Base-by-base conservation (phyloP, 805 yeast species). In the Candida khao-thaluensis region DNA sequence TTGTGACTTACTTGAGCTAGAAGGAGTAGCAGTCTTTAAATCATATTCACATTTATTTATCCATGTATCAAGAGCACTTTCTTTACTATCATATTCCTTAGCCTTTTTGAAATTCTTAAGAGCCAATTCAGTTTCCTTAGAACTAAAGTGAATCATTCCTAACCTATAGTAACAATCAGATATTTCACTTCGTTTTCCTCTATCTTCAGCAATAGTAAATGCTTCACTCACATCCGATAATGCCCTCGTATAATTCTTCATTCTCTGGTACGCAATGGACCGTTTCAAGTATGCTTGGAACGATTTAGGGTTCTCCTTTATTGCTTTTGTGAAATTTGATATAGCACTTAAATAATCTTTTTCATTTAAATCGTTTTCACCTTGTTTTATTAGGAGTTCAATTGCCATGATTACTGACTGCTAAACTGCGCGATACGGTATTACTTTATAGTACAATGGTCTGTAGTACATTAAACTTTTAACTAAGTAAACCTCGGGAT, bases 31-130 rank as follows among this genome's bases (percentile, higher is more conserved):
- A 8, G 7, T 25, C 11, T 36, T 44, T 3, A 39, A 6, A 23
- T 34, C 42, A n/a, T 14, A 17, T 23, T 39, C 35, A 34, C 42
- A 34, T 18, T 74, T 71, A 4, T 50, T 49, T 21, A 57, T 57
- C 79, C 85, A 78, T 43, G 77, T 62, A 5, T 56, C 59, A 16
- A 76, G 52, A 2, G 80, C 72, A 0, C 64, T 53, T 44, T 78
- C 81, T n/a, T 52, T 49, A 44, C 70, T 65, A 30, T 65, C 69
- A 42, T 57, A 64, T 30, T 64, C 60, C 23, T 63, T 56, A 4
- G 83, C 78, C 43, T 59, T 55, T 2, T 53, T 44, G 37, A 80
- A 62, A 42, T 67, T 66, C 14, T 49, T 53, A n/a, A 63, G 50
- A 0, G 86, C 76, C 16, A 53, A 51, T 4, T 44, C 44, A 44